These are phyloP conservation scores for Extremus antarcticus DNA, from an alignment of 495 filamentous ascomycete genomes.

Conservation along the genomic window DNA sequence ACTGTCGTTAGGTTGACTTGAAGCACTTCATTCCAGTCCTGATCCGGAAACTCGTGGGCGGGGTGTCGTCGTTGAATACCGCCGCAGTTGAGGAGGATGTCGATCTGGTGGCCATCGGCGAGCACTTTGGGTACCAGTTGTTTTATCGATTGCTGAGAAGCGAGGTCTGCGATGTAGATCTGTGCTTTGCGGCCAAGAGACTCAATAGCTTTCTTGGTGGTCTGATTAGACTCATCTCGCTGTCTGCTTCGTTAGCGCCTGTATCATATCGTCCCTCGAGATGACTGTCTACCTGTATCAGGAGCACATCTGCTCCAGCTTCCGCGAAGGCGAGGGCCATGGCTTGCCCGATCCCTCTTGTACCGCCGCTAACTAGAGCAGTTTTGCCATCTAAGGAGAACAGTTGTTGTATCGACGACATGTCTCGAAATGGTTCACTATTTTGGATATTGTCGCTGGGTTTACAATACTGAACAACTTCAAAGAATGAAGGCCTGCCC, in stretches of 20 bases:
- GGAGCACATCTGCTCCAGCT: conserved; percentile 70
- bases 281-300: conserved; percentile 38
- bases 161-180: conserved; percentile 68
- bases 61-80: conserved; percentile 78
- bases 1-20: conserved; percentile 77
- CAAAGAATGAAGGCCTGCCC: not conserved
- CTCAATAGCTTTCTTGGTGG: conserved; percentile 51
- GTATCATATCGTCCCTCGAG: too few relatives aligned
- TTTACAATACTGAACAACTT: too few relatives aligned
- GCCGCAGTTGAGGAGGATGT: conserved; percentile 76
- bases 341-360: conserved; percentile 75
- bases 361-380: conserved; percentile 78
- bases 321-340: conserved; percentile 75
- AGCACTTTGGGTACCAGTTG: conserved; percentile 50
- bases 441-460: too few relatives aligned
- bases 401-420: conserved; percentile 29
- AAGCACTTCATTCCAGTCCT: conserved; percentile 76
- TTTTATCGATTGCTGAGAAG: conserved; percentile 47
- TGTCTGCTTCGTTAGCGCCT: conserved; percentile 24
- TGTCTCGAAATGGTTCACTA: too few relatives aligned
- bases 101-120: conserved; percentile 41
- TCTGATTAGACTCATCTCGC: conserved; percentile 55
- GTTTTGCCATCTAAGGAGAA: conserved; percentile 49
- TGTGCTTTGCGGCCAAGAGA: conserved; percentile 53
- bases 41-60: conserved; percentile 63